Conservation (phyloP, 805 yeast genomes). For the Metschnikowia lachancei region DNA sequence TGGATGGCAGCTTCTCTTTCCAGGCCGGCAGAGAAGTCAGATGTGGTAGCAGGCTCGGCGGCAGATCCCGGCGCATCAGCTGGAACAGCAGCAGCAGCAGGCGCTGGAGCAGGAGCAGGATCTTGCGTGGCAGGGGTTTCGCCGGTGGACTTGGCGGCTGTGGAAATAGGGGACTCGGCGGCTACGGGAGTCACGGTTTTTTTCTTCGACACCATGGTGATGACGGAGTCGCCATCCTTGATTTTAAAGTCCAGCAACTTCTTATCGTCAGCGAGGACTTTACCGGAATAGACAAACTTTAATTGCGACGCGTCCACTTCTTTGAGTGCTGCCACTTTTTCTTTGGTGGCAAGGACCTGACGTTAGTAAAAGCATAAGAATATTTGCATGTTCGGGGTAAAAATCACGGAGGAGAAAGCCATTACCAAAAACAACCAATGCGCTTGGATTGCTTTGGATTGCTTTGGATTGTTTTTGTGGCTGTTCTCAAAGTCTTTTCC, state of each 20-base stretch:
- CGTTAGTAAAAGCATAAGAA: slow-evolving; percentile 9
- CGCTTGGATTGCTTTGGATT: no score
- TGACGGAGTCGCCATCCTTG: slow-evolving; percentile 83
- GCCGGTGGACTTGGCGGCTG: slow-evolving; percentile 1
- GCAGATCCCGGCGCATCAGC: slow-evolving; percentile 24
- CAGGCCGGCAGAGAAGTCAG: slow-evolving; percentile 73
- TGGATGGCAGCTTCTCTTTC: slow-evolving; percentile 75
- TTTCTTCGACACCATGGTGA: slow-evolving; percentile 75
- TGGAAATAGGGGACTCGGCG: neutral
- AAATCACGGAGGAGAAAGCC: neutral
- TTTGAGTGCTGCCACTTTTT: slow-evolving; percentile 64
- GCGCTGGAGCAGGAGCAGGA: slow-evolving; percentile 22
- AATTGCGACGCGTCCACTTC: slow-evolving; percentile 69
- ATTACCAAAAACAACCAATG: no score
- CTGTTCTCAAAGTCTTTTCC: no score
- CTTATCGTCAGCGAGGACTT: slow-evolving; percentile 82
- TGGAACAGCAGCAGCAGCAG: slow-evolving; percentile 2
- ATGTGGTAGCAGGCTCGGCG: slow-evolving; percentile 30
- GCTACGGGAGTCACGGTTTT: slow-evolving; percentile 28
- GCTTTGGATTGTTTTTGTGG: no score
- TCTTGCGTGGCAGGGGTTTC: neutral
- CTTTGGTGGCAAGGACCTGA: slow-evolving; percentile 64
- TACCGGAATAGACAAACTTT: slow-evolving; percentile 89
- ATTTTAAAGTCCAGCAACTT: slow-evolving; percentile 68
- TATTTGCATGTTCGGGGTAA: neutral